Evolutionary conservation across 1,284 basidiomycete species (phyloP).

Genomic region (Ustilago shanxiensis): DNA sequence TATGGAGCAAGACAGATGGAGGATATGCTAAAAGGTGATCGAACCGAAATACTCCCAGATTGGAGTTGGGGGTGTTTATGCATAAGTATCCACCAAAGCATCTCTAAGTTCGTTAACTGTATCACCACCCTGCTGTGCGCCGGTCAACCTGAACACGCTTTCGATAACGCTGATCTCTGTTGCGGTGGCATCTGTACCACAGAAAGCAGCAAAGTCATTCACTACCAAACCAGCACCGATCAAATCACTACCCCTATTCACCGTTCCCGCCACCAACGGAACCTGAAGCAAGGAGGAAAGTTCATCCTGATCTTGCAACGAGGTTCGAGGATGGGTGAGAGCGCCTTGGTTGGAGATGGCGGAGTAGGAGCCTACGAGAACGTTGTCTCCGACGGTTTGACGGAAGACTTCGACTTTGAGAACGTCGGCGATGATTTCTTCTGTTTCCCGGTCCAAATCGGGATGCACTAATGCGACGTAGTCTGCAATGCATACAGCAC

Average conservation of each 20-base stretch:
- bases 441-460: constrained; percentile 97
- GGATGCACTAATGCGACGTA: constrained; percentile 74
- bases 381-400: constrained; percentile 96
- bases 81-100: constrained; percentile 68
- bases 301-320: constrained; percentile 96
- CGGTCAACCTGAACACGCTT: constrained; percentile 81
- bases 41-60: too few relatives aligned
- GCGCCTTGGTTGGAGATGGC: constrained; percentile 96
- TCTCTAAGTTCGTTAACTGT: constrained; percentile 67
- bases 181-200: constrained; percentile 78
- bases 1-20: too few relatives aligned
- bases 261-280: constrained; percentile 94
- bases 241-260: constrained; percentile 97
- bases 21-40: too few relatives aligned
- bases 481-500: constrained; percentile 31
- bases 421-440: constrained; percentile 99
- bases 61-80: too few relatives aligned
- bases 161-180: constrained; percentile 99
- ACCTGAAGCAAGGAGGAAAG: constrained; percentile 93
- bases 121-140: constrained; percentile 53
- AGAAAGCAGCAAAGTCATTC: constrained; percentile 98
- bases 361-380: constrained; percentile 95
- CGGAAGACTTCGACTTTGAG: constrained; percentile 99
- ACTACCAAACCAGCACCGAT: constrained; percentile 97
- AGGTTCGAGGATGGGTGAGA: constrained; percentile 96